Base-by-base conservation (phyloP, 2,329 filamentous ascomycete genomes). In the Fusarium coicis region DNA sequence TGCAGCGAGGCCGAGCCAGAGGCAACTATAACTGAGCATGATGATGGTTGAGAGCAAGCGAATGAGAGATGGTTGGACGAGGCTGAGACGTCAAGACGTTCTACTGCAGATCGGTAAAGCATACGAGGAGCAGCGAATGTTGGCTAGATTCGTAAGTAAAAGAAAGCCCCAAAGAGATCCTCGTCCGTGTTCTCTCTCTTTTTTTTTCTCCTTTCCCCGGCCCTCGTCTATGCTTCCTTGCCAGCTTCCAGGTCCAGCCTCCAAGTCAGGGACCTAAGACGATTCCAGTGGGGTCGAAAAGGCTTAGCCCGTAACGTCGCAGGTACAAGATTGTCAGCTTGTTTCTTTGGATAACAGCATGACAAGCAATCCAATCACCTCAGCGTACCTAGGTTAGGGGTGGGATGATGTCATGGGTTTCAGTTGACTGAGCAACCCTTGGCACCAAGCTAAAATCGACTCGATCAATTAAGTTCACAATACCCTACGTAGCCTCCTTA, bases 361-460 rank as follows among this genome's bases (percentile, higher is more conserved):
- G 42, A 57, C 32, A 49, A 37, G 21, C 21, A 49, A 18, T n/a
- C 46, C 21, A 49, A 30, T 68, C 46, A 63, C 52, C 67, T 70
- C 53, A 66, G 60, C 52, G 23, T 58, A 23, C 30, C 30, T 46
- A 30, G 58, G 58, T 63, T 43, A 30, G 59, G 57, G 23, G 32
- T 54, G 55, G 54, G 53, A 78, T 79, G 75, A 79, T 78, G 77
- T 79, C 76, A 79, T 78, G 76, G 66, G 19, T 68, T 11, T n/a
- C n/a, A 65, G 78, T 79, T 79, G 76, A 73, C 77, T 70, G 68
- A 80, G 79, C 76, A 80, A 79, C 77, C n/a, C n/a, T 15, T 36
- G 12, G 47, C 58, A 64, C 36, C 16, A 36, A 46, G 61, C 46
- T 54, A 66, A 23, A 30, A 39, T 28, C 26, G 37, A 64, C 26